Conservation (phyloP, 768 basidiomycete species). For the Tulasnella sp. region DNA sequence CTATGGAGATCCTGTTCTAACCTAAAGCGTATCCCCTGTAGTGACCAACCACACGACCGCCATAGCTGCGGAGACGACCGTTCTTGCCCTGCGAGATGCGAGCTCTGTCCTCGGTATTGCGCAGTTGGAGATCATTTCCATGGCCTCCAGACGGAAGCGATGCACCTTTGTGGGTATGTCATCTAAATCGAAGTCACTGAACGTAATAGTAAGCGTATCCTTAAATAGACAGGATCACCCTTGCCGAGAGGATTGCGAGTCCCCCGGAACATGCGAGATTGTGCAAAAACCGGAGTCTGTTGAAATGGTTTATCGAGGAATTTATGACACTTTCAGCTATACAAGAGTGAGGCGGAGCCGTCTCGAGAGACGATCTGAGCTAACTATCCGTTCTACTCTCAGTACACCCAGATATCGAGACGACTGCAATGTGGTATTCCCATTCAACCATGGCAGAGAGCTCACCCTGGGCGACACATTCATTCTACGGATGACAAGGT, state of each 20-base stretch:
- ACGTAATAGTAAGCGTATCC: too few species aligned
- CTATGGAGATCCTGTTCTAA: too few species aligned
- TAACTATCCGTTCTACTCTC: background rate
- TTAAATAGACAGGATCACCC: slow-evolving; percentile 57
- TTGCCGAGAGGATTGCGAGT: slow-evolving; percentile 51
- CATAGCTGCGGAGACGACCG: slow-evolving; percentile 28
- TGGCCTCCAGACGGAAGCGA: background rate
- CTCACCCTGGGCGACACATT: slow-evolving; percentile 54
- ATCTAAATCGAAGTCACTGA: background rate
- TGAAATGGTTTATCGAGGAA: too few species aligned
- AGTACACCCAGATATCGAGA: slow-evolving; percentile 50
- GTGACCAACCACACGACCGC: slow-evolving; percentile 18
- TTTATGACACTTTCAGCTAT: slow-evolving; percentile 66
- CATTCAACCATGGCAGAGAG: slow-evolving; percentile 50
- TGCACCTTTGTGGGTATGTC: slow-evolving; percentile 32
- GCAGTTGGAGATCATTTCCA: slow-evolving; percentile 21
- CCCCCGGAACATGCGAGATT: slow-evolving; percentile 60
- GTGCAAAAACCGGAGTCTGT: slow-evolving; percentile 61
- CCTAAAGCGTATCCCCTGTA: background rate
- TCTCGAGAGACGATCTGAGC: too few species aligned
- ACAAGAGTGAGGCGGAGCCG: slow-evolving; percentile 54
- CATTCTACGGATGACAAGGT: slow-evolving; percentile 53
- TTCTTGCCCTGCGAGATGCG: slow-evolving; percentile 12
- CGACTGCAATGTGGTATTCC: slow-evolving; percentile 55
- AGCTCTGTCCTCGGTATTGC: slow-evolving; percentile 25